Evolutionary conservation across 1,284 basidiomycete species (phyloP).

Genomic region (Sphagnurus paluster): DNA sequence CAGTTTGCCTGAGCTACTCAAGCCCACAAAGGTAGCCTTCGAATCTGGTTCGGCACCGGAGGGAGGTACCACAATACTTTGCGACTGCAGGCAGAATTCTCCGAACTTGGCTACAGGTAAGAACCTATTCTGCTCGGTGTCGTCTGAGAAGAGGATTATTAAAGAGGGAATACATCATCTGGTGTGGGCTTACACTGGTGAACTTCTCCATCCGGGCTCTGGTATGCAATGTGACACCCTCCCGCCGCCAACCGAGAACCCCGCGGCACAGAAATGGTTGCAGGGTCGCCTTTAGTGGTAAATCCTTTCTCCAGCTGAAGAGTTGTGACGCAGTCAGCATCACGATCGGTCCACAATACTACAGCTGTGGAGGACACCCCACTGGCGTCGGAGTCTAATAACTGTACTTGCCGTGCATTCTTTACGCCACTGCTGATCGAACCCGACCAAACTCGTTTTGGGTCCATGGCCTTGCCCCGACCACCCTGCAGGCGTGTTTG

Average conservation of each 20-base stretch:
- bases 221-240: conserved; percentile 40
- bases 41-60: conserved; percentile 2
- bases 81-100: conserved; percentile 56
- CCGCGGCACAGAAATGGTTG: conserved; percentile 6
- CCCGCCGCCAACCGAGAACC: conserved; percentile 47
- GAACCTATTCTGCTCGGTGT: conserved; percentile 22
- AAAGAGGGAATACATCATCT: not conserved
- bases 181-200: conserved; percentile 47
- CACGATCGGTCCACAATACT: conserved; percentile 25
- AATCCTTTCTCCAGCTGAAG: conserved; percentile 21
- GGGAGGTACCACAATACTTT: conserved; percentile 26
- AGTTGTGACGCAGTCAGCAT: conserved; percentile 21
- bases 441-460: conserved; percentile 50
- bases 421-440: conserved; percentile 23
- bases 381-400: conserved; percentile 15
- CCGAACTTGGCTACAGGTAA: conserved; percentile 47
- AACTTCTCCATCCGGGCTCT: conserved; percentile 52
- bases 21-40: conserved; percentile 57
- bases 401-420: conserved; percentile 17
- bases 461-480: conserved; percentile 64
- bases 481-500: conserved; percentile 63
- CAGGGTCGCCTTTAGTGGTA: not conserved
- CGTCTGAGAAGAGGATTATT: conserved; percentile 26
- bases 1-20: conserved; percentile 67
- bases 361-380: conserved; percentile 25